A percentile compares a stretch with the other conserved stretches of the same genome.
These are phyloP conservation scores for Coix lacrymajobi DNA, from an alignment of 176 grass and related monocot genomes.

Conservation along the genomic window DNA sequence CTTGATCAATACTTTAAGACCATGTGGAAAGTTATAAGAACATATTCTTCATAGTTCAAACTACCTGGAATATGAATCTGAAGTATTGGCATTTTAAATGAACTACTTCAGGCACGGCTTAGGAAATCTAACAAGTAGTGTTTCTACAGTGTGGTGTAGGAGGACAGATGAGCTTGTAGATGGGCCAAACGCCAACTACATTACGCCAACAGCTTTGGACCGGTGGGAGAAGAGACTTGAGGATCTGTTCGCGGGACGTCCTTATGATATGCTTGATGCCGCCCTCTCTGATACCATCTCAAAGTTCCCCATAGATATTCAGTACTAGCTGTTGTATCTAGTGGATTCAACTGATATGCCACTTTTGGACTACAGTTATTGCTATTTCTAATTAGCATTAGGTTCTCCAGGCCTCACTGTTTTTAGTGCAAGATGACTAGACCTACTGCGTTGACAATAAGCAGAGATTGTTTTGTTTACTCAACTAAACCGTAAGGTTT, in stretches of 20 bases:
- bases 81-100: not conserved
- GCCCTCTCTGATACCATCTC: constrained; percentile 79
- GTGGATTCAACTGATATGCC: not conserved
- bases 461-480: not conserved
- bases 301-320: constrained; percentile 86
- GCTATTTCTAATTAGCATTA: not conserved
- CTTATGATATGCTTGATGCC: constrained; percentile 96
- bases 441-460: not conserved
- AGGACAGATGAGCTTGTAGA: constrained; percentile 96
- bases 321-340: constrained; percentile 26
- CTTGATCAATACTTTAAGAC: constrained; percentile 4
- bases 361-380: not conserved
- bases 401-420: not conserved
- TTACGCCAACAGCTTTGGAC: constrained; percentile 82
- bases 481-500: not conserved
- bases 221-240: constrained; percentile 87
- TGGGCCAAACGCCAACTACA: constrained; percentile 86
- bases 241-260: constrained; percentile 67
- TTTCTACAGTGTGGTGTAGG: constrained; percentile 83
- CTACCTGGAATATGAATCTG: not conserved
- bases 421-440: constrained; percentile 24
- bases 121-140: not conserved
- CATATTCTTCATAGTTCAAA: constrained; percentile 11
- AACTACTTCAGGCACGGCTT: not conserved
- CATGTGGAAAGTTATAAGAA: not conserved